Evolutionary conservation across 495 filamentous ascomycete genomes (phyloP), one percentile per base, ranked within the genome.

Genomic region (Aspergillus heteromorphus): DNA sequence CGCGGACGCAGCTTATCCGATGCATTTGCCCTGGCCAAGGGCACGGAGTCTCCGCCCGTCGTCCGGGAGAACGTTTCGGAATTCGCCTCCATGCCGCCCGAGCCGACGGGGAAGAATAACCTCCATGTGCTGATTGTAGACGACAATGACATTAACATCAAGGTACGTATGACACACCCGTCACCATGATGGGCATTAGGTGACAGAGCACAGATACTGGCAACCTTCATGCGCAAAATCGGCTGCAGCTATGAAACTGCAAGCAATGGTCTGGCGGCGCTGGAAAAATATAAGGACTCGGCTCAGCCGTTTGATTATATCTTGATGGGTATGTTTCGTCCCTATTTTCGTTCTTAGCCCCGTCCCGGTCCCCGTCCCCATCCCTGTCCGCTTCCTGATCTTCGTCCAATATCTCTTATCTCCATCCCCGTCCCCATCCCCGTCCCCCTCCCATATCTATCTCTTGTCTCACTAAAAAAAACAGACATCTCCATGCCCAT

Each of bases 401-500:
- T n/a, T n/a, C n/a, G n/a, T n/a, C n/a, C n/a, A n/a, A n/a, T n/a
- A n/a, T n/a, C n/a, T n/a, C n/a, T n/a, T n/a, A n/a, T n/a, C n/a
- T n/a, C n/a, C n/a, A n/a, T n/a, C n/a, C n/a, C n/a, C n/a, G n/a
- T n/a, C n/a, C n/a, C n/a, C n/a, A n/a, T n/a, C n/a, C n/a, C n/a
- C n/a, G n/a, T n/a, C n/a, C n/a, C n/a, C n/a, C n/a, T n/a, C n/a
- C n/a, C n/a, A n/a, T n/a, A n/a, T n/a, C n/a, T n/a, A n/a, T n/a
- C n/a, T n/a, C n/a, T n/a, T n/a, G n/a, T n/a, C n/a, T n/a, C n/a
- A n/a, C n/a, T n/a, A n/a, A n/a, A n/a, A n/a, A n/a, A n/a, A 29
- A 1, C 20, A 77, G 76, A 86, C 57, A 80, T 87, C 6, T 79
- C 77, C 42, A 88, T 88, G 85, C 83, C 84, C 0, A 66, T 84